Conservation (phyloP, 768 basidiomycete genomes). For the Hericium rajendrae region DNA sequence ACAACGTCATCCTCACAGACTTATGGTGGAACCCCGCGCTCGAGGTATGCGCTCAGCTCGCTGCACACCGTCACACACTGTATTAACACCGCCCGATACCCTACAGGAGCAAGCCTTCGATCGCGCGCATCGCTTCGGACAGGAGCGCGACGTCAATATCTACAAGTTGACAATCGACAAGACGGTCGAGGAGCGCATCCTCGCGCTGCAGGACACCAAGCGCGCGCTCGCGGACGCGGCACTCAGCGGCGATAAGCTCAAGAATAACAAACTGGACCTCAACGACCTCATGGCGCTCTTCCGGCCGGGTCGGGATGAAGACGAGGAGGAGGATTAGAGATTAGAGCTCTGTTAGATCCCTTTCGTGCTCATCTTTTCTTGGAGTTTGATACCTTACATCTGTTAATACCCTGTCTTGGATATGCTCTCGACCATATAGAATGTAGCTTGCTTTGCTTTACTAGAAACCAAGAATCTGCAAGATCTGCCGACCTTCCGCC, state of each 20-base stretch:
- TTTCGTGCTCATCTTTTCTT: too few relatives aligned
- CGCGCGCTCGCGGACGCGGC: slow-evolving; percentile 77
- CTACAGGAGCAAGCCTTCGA: slow-evolving; percentile 86
- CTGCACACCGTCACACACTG: not conserved
- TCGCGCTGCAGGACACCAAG: slow-evolving; percentile 90
- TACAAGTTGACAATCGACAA: slow-evolving; percentile 81
- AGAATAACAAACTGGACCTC: slow-evolving; percentile 74
- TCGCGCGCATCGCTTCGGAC: slow-evolving; percentile 83
- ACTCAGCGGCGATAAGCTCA: slow-evolving; percentile 79
- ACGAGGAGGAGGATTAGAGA: slow-evolving; percentile 34
- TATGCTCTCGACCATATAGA: too few relatives aligned
- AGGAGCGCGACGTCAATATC: slow-evolving; percentile 78
- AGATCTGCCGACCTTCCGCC: too few relatives aligned
- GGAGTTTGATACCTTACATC: too few relatives aligned
- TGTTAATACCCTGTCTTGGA: too few relatives aligned
- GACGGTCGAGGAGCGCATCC: slow-evolving; percentile 83
- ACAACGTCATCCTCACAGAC: slow-evolving; percentile 89
- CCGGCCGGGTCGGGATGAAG: slow-evolving; percentile 45
- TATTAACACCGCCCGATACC: not conserved
- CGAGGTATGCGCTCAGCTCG: slow-evolving; percentile 39
- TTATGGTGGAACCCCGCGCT: slow-evolving; percentile 94
- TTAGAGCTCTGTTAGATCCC: too few relatives aligned
- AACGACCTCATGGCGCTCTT: slow-evolving; percentile 82
- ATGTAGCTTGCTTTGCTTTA: too few relatives aligned
- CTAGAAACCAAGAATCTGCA: too few relatives aligned